Percentiles rank a stretch among this genome's conserved stretches.
Evolutionary conservation across 148 eudicot genomes (phyloP).

Genomic region (Rhododendron ovatum): DNA sequence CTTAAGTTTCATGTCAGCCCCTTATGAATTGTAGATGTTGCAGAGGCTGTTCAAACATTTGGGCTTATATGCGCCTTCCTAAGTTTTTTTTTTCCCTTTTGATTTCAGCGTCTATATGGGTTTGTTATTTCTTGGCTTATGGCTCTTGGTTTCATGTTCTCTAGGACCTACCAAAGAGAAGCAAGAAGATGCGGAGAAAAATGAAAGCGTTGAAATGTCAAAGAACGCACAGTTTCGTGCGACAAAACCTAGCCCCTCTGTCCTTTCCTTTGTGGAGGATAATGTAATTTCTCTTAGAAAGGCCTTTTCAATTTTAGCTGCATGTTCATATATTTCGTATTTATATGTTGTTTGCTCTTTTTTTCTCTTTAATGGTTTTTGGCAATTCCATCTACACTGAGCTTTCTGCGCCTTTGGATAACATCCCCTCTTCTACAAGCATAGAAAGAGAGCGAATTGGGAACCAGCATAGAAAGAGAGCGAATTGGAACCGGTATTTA

Average conservation of each 20-base stretch:
- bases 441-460: slow-evolving; percentile 74
- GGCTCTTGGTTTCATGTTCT: slow-evolving; percentile 15
- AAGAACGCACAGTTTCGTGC: slow-evolving; percentile 93
- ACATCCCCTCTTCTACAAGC: slow-evolving; percentile 63
- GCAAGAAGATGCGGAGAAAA: slow-evolving; percentile 34
- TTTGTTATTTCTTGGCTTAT: neutral
- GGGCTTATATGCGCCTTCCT: neutral
- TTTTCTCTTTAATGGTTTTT: slow-evolving; percentile 6
- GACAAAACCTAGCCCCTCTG: slow-evolving; percentile 73
- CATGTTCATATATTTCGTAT: neutral
- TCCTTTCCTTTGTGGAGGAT: slow-evolving; percentile 73
- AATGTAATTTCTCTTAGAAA: slow-evolving; percentile 43
- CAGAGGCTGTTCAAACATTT: neutral
- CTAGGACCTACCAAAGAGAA: slow-evolving; percentile 41
- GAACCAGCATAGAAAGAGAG: too few species aligned
- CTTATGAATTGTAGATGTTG: neutral
- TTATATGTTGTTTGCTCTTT: neutral
- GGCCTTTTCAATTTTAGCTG: neutral
- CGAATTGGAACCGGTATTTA: slow-evolving; percentile 82
- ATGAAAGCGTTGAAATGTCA: slow-evolving; percentile 51
- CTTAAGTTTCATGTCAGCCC: neutral
- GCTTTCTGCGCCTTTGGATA: slow-evolving; percentile 81
- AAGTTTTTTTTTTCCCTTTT: neutral
- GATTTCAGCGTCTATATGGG: neutral
- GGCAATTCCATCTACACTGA: slow-evolving; percentile 30